phyloP scores from a whole-genome alignment of 108 stramenopile species.

The Epipyxis sp. region DNA sequence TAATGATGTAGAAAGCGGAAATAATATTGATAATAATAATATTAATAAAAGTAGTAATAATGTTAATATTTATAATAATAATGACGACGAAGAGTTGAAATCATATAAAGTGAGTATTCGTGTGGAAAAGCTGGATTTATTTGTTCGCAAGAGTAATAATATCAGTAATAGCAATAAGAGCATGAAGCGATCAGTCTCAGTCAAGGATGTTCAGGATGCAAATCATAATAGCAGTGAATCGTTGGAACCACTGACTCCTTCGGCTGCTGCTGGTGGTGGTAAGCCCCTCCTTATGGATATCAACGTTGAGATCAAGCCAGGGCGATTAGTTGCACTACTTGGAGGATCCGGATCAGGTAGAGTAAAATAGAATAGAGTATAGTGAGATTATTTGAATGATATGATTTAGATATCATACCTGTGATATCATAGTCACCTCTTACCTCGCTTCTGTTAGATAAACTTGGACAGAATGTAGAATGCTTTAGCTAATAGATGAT shows the following conservation, averaged over 20 bases:
- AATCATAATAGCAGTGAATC: background rate
- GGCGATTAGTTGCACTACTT: conserved; percentile 17
- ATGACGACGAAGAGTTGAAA: conserved; percentile 9
- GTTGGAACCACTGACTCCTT: too few relatives aligned
- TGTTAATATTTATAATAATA: background rate
- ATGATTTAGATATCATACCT: too few relatives aligned
- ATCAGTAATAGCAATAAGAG: background rate
- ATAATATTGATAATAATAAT: background rate
- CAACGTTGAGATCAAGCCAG: background rate
- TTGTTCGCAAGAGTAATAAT: too few relatives aligned
- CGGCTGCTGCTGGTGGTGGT: background rate
- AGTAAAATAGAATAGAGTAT: too few relatives aligned
- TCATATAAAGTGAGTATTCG: background rate
- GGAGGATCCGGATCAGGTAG: conserved; percentile 26
- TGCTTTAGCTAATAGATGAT: too few relatives aligned
- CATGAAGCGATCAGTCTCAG: background rate
- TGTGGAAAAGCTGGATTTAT: too few relatives aligned
- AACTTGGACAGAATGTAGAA: too few relatives aligned
- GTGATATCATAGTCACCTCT: too few relatives aligned
- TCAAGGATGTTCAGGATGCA: background rate
- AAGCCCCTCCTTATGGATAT: background rate
- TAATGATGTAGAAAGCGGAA: background rate
- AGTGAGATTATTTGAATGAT: too few relatives aligned
- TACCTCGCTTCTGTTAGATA: too few relatives aligned
- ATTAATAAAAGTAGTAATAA: background rate